Evolutionary conservation across 139 green algal species (phyloP), one percentile per base, ranked within the genome.

Genomic region (Chlamydomonas sphaeroides): DNA sequence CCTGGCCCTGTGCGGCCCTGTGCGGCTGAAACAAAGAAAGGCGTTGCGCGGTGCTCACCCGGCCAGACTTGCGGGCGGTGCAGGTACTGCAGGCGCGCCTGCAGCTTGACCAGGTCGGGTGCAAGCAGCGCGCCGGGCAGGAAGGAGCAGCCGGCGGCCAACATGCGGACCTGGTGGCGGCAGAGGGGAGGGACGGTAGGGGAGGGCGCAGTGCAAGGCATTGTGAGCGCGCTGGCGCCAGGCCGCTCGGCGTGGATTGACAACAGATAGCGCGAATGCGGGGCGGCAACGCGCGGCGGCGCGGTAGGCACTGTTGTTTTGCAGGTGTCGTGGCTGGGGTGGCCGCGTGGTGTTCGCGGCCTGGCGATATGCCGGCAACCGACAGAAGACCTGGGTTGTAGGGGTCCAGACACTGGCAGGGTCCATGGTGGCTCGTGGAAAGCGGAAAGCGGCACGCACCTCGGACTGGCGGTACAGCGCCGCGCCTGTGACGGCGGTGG

Each of bases 71-170:
- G 53, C 33, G 59, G 59, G 15, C 59, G 6, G 42, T 80, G 61
- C 48, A 87, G 82, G 73, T 83, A 81, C 36, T 79, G 65, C 36
- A 87, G 72, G 21, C 65, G 28, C 45, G 59, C 78, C 72, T 83
- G 82, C 51, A 87, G 72, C 62, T 66, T 57, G 8, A 69, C 69
- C 33, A 87, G 63, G 38, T 78, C 62, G 0, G 82, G 15, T 0
- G 73, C 72, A 38, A 87, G 72, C 71, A 87, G 72, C 1, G 82
- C 82, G 15, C 82, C 82, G 18, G 82, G 82, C n/a, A 87, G 82
- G 15, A 87, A 56, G 18, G 82, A 66, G 33, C 48, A 49, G 59
- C 36, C 35, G 51, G 70, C 49, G 7, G 82, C 62, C 20, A 30
- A 26, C 76, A 83, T 53, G 45, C 76, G 76, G 4, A 72, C 57